Evolutionary conservation across 371 early-diverging fungal species (phyloP).

Genomic region (Haplosporangium sp.): DNA sequence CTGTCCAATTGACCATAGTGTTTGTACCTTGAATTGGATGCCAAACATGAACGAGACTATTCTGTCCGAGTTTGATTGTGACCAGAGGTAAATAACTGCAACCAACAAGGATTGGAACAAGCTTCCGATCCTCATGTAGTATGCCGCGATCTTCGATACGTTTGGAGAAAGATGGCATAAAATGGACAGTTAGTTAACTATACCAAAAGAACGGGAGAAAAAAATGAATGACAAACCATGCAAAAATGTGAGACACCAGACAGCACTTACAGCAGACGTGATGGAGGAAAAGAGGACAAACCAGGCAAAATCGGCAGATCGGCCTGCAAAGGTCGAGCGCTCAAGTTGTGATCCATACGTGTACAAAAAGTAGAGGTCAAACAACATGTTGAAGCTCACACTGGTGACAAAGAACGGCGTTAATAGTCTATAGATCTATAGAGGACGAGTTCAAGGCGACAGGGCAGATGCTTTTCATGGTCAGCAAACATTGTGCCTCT

Average conservation of each 20-base stretch:
- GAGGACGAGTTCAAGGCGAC: background rate
- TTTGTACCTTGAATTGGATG: slow-evolving; percentile 79
- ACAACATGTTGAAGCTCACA: slow-evolving; percentile 68
- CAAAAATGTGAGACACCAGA: background rate
- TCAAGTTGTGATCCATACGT: slow-evolving; percentile 80
- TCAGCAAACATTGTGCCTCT: background rate
- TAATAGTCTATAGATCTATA: slow-evolving; percentile 81
- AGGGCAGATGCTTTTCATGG: background rate
- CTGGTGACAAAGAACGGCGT: slow-evolving; percentile 74
- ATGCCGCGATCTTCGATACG: slow-evolving; percentile 19
- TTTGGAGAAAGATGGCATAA: slow-evolving; percentile 5
- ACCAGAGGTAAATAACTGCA: slow-evolving; percentile 82
- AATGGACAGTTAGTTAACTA: background rate
- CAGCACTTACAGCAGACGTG: slow-evolving; percentile 34
- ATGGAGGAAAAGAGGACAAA: slow-evolving; percentile 63
- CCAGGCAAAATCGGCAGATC: slow-evolving; percentile 85
- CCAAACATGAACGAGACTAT: slow-evolving; percentile 87
- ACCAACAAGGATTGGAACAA: slow-evolving; percentile 69
- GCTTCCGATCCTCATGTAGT: slow-evolving; percentile 14
- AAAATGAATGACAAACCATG: background rate
- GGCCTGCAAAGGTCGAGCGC: slow-evolving; percentile 70
- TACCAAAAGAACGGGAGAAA: background rate
- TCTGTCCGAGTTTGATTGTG: slow-evolving; percentile 70
- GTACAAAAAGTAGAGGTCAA: slow-evolving; percentile 80
- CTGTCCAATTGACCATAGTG: background rate